Conservation (phyloP, 768 basidiomycete genomes). For the Symmetrospora coprosmae region DNA sequence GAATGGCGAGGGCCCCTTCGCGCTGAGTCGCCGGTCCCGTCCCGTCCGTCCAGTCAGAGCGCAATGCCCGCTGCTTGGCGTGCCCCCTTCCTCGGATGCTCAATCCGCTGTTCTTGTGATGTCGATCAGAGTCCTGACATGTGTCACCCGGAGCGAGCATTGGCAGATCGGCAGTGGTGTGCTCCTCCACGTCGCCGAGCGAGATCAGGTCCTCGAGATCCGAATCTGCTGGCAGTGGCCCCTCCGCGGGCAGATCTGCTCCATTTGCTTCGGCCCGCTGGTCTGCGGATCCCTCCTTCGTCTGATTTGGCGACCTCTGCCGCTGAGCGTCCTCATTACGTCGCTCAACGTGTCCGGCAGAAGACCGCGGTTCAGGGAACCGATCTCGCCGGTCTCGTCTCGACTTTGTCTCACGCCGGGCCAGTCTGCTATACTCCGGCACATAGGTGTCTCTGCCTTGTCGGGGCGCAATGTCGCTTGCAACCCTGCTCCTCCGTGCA, state of each 20-base stretch:
- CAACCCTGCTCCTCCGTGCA: too few relatives aligned
- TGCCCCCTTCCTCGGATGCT: neutral
- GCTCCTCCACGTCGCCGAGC: neutral
- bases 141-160: neutral
- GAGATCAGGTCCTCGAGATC: neutral
- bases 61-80: too few relatives aligned
- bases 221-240: neutral
- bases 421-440: slow-evolving; percentile 8
- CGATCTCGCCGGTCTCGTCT: neutral
- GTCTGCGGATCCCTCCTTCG: neutral
- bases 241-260: neutral
- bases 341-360: neutral
- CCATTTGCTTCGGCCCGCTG: neutral
- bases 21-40: too few relatives aligned
- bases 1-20: too few relatives aligned
- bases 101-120: neutral
- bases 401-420: neutral
- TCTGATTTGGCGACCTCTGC: neutral
- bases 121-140: neutral
- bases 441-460: slow-evolving; percentile 7
- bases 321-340: neutral
- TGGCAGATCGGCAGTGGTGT: neutral
- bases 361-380: too few relatives aligned
- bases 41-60: too few relatives aligned
- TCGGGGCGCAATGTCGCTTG: too few relatives aligned